Conservation (phyloP, 371 early-diverging fungal genomes). For the Mortierella polycephala region DNA sequence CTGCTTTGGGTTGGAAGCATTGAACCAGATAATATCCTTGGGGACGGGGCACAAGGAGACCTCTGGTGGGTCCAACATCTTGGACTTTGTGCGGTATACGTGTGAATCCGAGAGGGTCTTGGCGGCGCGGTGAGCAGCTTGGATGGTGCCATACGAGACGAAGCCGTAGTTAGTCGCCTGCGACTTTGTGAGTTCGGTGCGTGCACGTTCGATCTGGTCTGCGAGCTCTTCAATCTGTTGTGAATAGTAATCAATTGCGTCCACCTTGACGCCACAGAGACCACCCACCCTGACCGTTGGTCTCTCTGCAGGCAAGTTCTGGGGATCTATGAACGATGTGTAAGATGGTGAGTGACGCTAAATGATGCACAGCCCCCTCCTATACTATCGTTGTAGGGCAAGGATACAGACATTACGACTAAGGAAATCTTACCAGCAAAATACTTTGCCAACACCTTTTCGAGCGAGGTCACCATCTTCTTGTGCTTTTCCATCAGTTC, state of each 20-base stretch:
- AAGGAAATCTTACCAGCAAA: slow-evolving; percentile 56
- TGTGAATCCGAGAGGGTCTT: slow-evolving; percentile 51
- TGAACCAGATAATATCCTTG: slow-evolving; percentile 85
- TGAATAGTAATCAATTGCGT: slow-evolving; percentile 82
- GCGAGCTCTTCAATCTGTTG: slow-evolving; percentile 72
- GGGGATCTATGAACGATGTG: slow-evolving; percentile 57
- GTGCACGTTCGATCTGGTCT: slow-evolving; percentile 67
- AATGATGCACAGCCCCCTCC: background rate
- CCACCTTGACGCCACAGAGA: slow-evolving; percentile 71
- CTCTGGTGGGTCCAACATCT: slow-evolving; percentile 55
- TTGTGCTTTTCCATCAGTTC: slow-evolving; percentile 79
- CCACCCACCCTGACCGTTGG: slow-evolving; percentile 64
- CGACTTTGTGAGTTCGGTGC: slow-evolving; percentile 61
- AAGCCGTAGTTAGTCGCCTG: slow-evolving; percentile 79
- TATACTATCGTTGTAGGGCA: background rate
- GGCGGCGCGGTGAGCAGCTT: slow-evolving; percentile 72
- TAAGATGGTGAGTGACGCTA: too few relatives aligned
- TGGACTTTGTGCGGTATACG: slow-evolving; percentile 34
- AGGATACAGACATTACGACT: slow-evolving; percentile 1
- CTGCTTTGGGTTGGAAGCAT: slow-evolving; percentile 69
- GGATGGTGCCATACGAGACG: slow-evolving; percentile 73
- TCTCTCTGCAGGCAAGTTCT: slow-evolving; percentile 58
- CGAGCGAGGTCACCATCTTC: slow-evolving; percentile 70
- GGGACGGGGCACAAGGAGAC: slow-evolving; percentile 76
- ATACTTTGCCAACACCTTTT: slow-evolving; percentile 72